A percentile compares a stretch with the other conserved stretches of the same genome.
phyloP scores from a whole-genome alignment of 176 grass and related monocot genomes.

The Guadua angustifolia region DNA sequence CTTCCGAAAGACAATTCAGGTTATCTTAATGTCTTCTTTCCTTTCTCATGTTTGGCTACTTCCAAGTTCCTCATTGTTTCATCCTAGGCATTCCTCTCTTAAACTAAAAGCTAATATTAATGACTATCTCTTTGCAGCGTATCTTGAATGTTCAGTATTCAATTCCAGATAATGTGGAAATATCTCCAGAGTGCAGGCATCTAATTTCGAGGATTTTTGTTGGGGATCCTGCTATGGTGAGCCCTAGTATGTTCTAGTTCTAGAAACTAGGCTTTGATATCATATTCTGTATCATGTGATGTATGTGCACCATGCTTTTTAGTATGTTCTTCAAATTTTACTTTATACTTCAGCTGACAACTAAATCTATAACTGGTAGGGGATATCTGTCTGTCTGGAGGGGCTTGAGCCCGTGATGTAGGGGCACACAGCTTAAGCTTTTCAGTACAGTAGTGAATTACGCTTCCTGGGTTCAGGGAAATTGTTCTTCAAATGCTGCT shows the following conservation, averaged over 20 bases:
- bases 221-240: conserved; percentile 68
- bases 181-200: conserved; percentile 68
- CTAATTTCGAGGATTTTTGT: conserved; percentile 76
- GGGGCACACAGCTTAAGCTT: neutral
- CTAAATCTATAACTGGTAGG: neutral
- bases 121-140: conserved; percentile 54
- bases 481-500: neutral
- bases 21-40: conserved; percentile 34
- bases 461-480: neutral
- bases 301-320: neutral
- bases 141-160: conserved; percentile 78
- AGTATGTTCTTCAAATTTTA: neutral
- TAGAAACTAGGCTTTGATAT: conserved; percentile 14
- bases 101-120: conserved; percentile 31
- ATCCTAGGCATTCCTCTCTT: conserved; percentile 5
- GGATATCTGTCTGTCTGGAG: neutral
- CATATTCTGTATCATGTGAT: neutral
- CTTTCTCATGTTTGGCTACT: conserved; percentile 1
- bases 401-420: conserved; percentile 16
- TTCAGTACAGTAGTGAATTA: neutral
- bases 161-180: conserved; percentile 72
- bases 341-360: neutral
- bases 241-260: conserved; percentile 21
- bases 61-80: conserved; percentile 26
- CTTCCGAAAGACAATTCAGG: conserved; percentile 75